Percentiles rank a stretch among this genome's conserved stretches.
Evolutionary conservation across 805 yeast species (phyloP).

Genomic region (Candida qinlingensis): DNA sequence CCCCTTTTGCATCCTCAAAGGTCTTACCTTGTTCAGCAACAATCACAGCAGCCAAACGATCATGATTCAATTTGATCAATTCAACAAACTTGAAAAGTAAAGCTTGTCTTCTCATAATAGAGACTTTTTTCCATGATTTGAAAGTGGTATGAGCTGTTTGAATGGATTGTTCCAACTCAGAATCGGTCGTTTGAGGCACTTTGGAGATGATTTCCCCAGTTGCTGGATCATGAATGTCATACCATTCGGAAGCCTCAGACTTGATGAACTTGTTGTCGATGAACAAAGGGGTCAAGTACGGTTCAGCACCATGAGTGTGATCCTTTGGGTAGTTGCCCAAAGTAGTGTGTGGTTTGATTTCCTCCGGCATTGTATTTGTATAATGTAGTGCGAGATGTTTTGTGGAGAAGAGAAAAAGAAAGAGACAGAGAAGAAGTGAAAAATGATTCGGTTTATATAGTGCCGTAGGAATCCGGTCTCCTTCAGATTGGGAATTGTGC

Average conservation of each 20-base stretch:
- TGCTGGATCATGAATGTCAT: slow-evolving; percentile 69
- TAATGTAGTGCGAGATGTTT: not conserved
- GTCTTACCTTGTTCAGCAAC: slow-evolving; percentile 75
- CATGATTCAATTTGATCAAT: slow-evolving; percentile 60
- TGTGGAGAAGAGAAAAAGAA: slow-evolving; percentile 11
- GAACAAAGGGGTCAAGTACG: slow-evolving; percentile 47
- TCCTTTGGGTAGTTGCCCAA: slow-evolving; percentile 34
- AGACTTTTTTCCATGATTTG: slow-evolving; percentile 35
- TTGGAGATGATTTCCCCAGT: slow-evolving; percentile 57
- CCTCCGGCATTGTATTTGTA: slow-evolving; percentile 6
- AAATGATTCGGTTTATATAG: not conserved
- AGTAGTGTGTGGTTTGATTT: slow-evolving; percentile 29
- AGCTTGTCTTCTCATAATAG: slow-evolving; percentile 50
- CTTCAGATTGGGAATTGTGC: not conserved
- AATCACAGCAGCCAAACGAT: slow-evolving; percentile 57
- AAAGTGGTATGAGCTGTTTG: slow-evolving; percentile 54
- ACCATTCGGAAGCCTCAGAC: slow-evolving; percentile 48
- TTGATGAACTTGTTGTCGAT: slow-evolving; percentile 40
- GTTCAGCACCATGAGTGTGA: slow-evolving; percentile 32
- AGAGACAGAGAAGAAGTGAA: not conserved
- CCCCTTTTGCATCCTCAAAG: slow-evolving; percentile 69
- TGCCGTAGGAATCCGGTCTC: not conserved
- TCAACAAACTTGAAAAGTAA: slow-evolving; percentile 64
- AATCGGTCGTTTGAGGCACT: slow-evolving; percentile 65
- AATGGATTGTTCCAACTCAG: slow-evolving; percentile 60